These are phyloP conservation scores for Phytophthora colocasiae DNA, from an alignment of 352 stramenopile genomes.

Conservation along the genomic window DNA sequence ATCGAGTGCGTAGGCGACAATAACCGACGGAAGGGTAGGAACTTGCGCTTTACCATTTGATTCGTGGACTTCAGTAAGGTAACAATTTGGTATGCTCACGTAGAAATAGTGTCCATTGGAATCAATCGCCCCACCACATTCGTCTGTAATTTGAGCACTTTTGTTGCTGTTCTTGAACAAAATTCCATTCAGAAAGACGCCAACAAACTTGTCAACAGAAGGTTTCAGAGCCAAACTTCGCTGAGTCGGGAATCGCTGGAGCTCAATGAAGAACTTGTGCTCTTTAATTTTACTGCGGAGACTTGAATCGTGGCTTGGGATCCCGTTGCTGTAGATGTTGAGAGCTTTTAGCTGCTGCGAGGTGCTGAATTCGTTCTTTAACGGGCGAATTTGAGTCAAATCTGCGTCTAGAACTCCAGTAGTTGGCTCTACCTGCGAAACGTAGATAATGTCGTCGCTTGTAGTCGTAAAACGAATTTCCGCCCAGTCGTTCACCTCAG, in stretches of 20 bases:
- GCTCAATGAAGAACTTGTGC: constrained; percentile 68
- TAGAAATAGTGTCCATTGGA: constrained; percentile 60
- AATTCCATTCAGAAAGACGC: constrained; percentile 71
- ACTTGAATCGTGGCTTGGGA: constrained; percentile 51
- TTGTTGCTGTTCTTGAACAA: constrained; percentile 46
- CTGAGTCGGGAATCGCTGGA: constrained; percentile 56
- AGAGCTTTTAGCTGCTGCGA: constrained; percentile 46
- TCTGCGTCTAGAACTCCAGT: constrained; percentile 30
- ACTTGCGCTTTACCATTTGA: not conserved
- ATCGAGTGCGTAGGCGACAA: constrained; percentile 71
- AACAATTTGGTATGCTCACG: constrained; percentile 46
- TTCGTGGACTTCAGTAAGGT: constrained; percentile 27
- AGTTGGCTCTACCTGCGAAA: constrained; percentile 55
- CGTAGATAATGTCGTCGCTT: constrained; percentile 45
- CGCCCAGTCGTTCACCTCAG: constrained; percentile 68
- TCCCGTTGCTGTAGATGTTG: constrained; percentile 69
- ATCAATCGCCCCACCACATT: constrained; percentile 65
- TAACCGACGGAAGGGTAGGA: constrained; percentile 27
- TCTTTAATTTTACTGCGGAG: constrained; percentile 23
- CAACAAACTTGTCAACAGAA: constrained; percentile 40
- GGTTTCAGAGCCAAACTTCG: constrained; percentile 37
- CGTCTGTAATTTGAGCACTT: constrained; percentile 27
- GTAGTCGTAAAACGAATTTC: constrained; percentile 55
- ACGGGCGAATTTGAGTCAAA: not conserved
- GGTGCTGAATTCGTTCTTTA: constrained; percentile 57